phyloP scores from a whole-genome alignment of 2,329 filamentous ascomycete genomes.

The Thermoascus crustaceus region DNA sequence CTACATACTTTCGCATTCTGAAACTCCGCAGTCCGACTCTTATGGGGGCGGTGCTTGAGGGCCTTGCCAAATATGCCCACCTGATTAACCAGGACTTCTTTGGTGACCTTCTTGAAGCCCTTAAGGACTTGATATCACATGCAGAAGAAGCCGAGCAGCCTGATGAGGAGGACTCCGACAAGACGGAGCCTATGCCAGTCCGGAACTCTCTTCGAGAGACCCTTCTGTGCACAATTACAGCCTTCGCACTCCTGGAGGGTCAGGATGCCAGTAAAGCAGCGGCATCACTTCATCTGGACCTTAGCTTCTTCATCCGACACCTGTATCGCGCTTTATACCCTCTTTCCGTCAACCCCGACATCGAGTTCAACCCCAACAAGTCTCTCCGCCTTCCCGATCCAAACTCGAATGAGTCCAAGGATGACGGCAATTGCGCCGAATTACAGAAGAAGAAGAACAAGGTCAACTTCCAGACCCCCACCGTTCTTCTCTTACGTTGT shows the following conservation, averaged over 20 bases:
- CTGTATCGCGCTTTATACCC: constrained; percentile 80
- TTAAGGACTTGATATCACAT: constrained; percentile 83
- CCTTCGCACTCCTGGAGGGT: constrained; percentile 89
- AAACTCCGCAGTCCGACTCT: constrained; percentile 73
- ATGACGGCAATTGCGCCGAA: constrained; percentile 27
- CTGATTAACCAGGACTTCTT: constrained; percentile 99
- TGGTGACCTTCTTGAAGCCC: constrained; percentile 84
- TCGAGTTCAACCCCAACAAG: constrained; percentile 68
- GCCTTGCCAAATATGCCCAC: constrained; percentile 85
- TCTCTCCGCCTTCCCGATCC: constrained; percentile 64
- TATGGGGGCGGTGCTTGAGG: constrained; percentile 96
- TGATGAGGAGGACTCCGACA: constrained; percentile 42
- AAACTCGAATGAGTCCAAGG: constrained; percentile 28
- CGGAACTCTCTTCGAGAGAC: constrained; percentile 78
- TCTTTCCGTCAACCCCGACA: constrained; percentile 71
- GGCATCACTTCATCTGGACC: constrained; percentile 72
- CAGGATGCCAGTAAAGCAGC: constrained; percentile 86
- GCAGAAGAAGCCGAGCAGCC: constrained; percentile 46
- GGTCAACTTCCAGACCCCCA: constrained; percentile 91
- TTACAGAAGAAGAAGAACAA: constrained; percentile 49
- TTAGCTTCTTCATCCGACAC: constrained; percentile 90
- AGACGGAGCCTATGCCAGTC: constrained; percentile 42
- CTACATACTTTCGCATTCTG: constrained; percentile 87
- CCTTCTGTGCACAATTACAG: constrained; percentile 89
- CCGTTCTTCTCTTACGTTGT: constrained; percentile 81